A percentile compares a stretch with the other conserved stretches of the same genome.
These are phyloP conservation scores for Coemansia sp. DNA, from an alignment of 192 early-diverging fungal species.

Conservation along the genomic window DNA sequence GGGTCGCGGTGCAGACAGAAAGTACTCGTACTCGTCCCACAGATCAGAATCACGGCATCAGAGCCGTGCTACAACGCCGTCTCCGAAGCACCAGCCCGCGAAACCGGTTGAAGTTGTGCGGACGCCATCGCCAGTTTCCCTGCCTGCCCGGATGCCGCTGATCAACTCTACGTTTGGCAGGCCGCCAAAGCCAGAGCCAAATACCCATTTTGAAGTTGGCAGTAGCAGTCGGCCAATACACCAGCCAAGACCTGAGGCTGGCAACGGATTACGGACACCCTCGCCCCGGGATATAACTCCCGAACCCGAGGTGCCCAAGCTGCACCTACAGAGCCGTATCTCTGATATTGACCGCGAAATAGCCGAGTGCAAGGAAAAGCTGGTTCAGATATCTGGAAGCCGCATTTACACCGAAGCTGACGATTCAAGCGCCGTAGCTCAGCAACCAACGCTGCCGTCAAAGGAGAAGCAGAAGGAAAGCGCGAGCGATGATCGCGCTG, in stretches of 20 bases:
- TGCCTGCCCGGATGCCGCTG: not conserved
- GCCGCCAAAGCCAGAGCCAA: not conserved
- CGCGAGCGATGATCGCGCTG: conserved; percentile 24
- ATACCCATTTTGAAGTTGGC: not conserved
- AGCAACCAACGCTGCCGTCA: not conserved
- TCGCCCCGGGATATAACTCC: conserved; percentile 1
- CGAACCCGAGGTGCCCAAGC: conserved; percentile 1
- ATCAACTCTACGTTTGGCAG: not conserved
- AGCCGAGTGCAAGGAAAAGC: conserved; percentile 32
- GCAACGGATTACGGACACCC: not conserved
- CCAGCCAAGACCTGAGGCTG: not conserved
- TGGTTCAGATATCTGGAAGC: conserved; percentile 23
- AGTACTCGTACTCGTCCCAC: conserved; percentile 14
- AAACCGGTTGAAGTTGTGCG: conserved; percentile 1
- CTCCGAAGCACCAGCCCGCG: conserved; percentile 2
- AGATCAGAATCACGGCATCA: not conserved
- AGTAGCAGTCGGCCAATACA: not conserved
- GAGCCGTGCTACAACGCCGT: conserved; percentile 20
- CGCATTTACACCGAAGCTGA: not conserved
- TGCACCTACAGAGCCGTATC: conserved; percentile 28
- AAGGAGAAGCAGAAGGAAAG: not conserved
- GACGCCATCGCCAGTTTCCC: conserved; percentile 17
- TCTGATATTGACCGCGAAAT: conserved; percentile 45
- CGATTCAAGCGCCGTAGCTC: conserved; percentile 11
- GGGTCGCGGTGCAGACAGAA: conserved; percentile 3